These are phyloP conservation scores for Immersiporthe knoxdaviesiana DNA, from an alignment of 2,329 filamentous ascomycete species.

Conservation along the genomic window DNA sequence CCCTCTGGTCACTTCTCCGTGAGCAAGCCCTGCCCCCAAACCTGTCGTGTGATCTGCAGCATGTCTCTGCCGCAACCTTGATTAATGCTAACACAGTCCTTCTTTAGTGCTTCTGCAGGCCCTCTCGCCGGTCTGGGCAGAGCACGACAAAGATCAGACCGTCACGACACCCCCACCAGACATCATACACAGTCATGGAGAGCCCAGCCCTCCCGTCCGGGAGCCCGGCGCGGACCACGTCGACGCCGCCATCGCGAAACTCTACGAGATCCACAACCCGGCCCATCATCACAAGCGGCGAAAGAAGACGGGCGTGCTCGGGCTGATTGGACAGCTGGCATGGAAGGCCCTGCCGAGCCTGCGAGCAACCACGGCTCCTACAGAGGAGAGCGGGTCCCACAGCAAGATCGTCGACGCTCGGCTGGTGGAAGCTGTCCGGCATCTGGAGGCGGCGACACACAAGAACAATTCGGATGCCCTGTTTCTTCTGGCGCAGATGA, in stretches of 20 bases:
- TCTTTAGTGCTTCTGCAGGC: conserved; percentile 52
- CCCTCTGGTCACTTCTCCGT: conserved; percentile 43
- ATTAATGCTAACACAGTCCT: conserved; percentile 26
- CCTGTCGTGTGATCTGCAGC: conserved; percentile 16
- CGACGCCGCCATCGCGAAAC: conserved; percentile 53
- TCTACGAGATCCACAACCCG: conserved; percentile 52
- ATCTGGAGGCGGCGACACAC: conserved; percentile 56
- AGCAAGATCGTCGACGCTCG: conserved; percentile 45
- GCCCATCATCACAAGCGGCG: conserved; percentile 47
- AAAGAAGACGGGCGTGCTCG: conserved; percentile 49
- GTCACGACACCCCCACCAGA: conserved; percentile 24
- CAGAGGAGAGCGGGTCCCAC: conserved; percentile 35
- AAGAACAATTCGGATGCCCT: conserved; percentile 79
- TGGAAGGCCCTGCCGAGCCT: conserved; percentile 55
- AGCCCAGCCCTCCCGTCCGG: conserved; percentile 25
- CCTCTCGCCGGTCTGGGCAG: conserved; percentile 42
- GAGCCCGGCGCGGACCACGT: conserved; percentile 55
- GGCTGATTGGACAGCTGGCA: conserved; percentile 47
- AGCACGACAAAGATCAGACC: conserved; percentile 40
- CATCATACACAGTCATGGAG: conserved; percentile 25
- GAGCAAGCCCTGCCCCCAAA: conserved; percentile 33
- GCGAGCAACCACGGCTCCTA: conserved; percentile 51
- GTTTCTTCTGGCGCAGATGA: conserved; percentile 88
- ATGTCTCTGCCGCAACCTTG: conserved; percentile 22
- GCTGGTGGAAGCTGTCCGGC: conserved; percentile 54